Conservation (phyloP, 2,329 filamentous ascomycete genomes). For the Beauveria asiatica region DNA sequence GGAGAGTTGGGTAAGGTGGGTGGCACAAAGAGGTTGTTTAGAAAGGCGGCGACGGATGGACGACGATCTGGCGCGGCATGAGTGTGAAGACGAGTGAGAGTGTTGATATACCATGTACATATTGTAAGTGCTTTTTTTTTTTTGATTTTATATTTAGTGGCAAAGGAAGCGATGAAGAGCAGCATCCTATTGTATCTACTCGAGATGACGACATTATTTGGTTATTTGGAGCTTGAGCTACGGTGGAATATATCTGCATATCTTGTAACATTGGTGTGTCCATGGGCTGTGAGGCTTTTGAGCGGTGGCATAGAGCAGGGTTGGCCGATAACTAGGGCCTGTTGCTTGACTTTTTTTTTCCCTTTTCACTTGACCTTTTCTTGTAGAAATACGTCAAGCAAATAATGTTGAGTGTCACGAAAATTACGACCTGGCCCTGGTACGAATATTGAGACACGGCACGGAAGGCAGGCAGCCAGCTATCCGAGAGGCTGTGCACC, state of each 20-base stretch:
- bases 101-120: conserved; percentile 10
- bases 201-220: not conserved
- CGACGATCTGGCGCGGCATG: not conserved
- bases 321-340: too few relatives aligned
- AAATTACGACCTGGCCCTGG: too few relatives aligned
- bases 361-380: too few relatives aligned
- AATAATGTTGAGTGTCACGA: too few relatives aligned
- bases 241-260: not conserved
- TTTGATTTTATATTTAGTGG: not conserved
- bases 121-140: not conserved
- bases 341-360: too few relatives aligned
- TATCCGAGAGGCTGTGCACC: too few relatives aligned
- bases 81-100: not conserved
- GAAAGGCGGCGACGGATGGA: conserved; percentile 28
- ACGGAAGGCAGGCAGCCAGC: too few relatives aligned
- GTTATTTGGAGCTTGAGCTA: not conserved
- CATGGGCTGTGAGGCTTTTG: too few relatives aligned
- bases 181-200: not conserved
- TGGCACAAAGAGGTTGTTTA: conserved; percentile 63
- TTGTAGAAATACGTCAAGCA: too few relatives aligned
- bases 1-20: conserved; percentile 65
- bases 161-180: not conserved
- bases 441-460: too few relatives aligned
- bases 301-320: too few relatives aligned
- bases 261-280: not conserved